These are phyloP conservation scores for Trichoderma reesei DNA, from an alignment of 495 filamentous ascomycete species.

Conservation along the genomic window DNA sequence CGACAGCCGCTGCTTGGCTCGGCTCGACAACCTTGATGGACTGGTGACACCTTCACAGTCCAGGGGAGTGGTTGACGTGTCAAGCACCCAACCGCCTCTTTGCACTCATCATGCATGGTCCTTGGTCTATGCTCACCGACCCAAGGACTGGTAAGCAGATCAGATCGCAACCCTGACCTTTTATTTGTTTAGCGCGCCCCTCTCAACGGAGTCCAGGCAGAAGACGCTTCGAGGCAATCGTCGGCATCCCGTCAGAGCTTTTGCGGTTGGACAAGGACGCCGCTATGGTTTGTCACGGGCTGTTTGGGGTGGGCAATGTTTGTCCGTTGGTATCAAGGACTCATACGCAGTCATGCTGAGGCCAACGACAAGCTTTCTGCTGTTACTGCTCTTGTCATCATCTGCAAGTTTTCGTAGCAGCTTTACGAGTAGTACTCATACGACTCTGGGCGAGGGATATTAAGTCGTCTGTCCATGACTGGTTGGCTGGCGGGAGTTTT, in stretches of 20 bases:
- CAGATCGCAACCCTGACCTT: conserved; percentile 5
- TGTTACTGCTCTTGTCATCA: background rate
- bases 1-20: background rate
- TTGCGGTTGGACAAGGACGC: background rate
- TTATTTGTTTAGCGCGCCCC: background rate
- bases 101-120: background rate
- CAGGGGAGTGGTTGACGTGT: background rate
- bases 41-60: background rate
- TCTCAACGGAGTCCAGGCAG: background rate
- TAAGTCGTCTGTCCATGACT: background rate
- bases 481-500: background rate
- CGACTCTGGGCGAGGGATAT: no score
- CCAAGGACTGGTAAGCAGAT: conserved; percentile 1
- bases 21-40: background rate
- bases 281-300: background rate
- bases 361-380: no score
- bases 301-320: background rate
- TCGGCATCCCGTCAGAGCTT: background rate
- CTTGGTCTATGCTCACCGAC: conserved; percentile 1
- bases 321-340: background rate
- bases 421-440: no score
- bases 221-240: background rate
- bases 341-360: background rate
- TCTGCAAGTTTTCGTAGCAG: no score
- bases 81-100: background rate